phyloP scores from a whole-genome alignment of 1,139 yeast genomes.

The Debaryomyces nepalensis region DNA sequence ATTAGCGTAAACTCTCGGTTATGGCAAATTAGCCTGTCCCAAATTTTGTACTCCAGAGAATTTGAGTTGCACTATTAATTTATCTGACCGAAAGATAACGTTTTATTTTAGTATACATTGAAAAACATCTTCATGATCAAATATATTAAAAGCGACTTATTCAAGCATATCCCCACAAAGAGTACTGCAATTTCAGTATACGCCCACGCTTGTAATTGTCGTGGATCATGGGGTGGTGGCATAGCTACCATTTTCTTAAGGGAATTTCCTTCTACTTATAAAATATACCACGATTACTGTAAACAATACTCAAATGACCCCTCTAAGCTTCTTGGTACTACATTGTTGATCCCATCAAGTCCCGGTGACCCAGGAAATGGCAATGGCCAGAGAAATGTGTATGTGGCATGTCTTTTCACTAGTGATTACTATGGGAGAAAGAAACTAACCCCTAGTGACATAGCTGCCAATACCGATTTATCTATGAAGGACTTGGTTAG shows the following conservation, averaged over 20 bases:
- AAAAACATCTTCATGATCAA: slow-evolving; percentile 28
- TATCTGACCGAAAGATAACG: neutral
- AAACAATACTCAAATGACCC: slow-evolving; percentile 28
- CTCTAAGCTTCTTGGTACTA: slow-evolving; percentile 53
- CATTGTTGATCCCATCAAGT: slow-evolving; percentile 49
- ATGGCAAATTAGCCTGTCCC: too few species aligned
- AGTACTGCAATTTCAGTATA: slow-evolving; percentile 41
- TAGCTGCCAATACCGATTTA: slow-evolving; percentile 50
- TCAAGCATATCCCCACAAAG: slow-evolving; percentile 36
- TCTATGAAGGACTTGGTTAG: slow-evolving; percentile 52
- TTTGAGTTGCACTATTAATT: too few species aligned
- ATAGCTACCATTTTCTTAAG: slow-evolving; percentile 60
- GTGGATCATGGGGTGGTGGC: slow-evolving; percentile 88
- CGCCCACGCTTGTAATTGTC: slow-evolving; percentile 81
- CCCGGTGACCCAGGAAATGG: slow-evolving; percentile 32
- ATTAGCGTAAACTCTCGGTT: too few species aligned
- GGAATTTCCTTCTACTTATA: slow-evolving; percentile 57
- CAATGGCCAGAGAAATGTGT: slow-evolving; percentile 27
- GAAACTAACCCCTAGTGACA: slow-evolving; percentile 35
- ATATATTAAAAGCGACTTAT: slow-evolving; percentile 67
- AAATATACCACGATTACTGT: slow-evolving; percentile 55
- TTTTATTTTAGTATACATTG: neutral
- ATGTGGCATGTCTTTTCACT: slow-evolving; percentile 71
- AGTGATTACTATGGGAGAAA: slow-evolving; percentile 49
- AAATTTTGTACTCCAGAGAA: too few species aligned